Base-by-base conservation (phyloP, 768 basidiomycete genomes). In the Boletus coccyginus region DNA sequence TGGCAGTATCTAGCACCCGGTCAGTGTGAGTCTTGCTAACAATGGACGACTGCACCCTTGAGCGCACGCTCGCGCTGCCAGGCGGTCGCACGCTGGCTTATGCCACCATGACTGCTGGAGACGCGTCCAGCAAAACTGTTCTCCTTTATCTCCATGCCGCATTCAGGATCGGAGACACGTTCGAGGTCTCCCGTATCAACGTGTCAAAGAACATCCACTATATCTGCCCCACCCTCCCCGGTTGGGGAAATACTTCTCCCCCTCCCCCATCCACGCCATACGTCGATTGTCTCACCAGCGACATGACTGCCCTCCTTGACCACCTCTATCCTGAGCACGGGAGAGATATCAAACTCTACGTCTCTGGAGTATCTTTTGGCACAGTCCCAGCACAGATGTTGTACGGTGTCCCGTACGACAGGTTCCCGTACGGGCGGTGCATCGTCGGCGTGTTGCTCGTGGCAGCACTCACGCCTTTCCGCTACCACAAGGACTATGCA, bases 61-160 rank as follows among this genome's bases (percentile, higher is more conserved):
- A 69, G 33, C 47, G 31, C 47, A 60, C 39, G 9, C 67, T 76
- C 27, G 40, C 56, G 3, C 45, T 75, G 13, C 38, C 57, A 4
- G 62, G 75, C 49, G 81, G 78, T 9, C 78, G 83, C 39, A 77
- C 68, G 9, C 70, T 85, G 8, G 84, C 81, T 3, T 86, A 85
- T 56, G 75, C 75, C n/a, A 78, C 21, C 21, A 21, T 21, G 21
- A 21, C 80, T 27, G 71, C 66, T 10, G 84, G 84, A 7, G 77
- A 82, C 57, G 67, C 75, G 1, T 74, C 77, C 29, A 84, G 82
- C 67, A 68, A 70, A 2, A 72, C 72, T 14, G 66, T 86, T 24
- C 66, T 84, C 43, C 71, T 86, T 48, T 82, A 77, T 67, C 76
- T 84, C 53, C 84, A 85, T 60, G 82, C 82, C n/a, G 71, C 72